Conservation (phyloP, 2,329 filamentous ascomycete species). For the Decorospora gaudefroyi region DNA sequence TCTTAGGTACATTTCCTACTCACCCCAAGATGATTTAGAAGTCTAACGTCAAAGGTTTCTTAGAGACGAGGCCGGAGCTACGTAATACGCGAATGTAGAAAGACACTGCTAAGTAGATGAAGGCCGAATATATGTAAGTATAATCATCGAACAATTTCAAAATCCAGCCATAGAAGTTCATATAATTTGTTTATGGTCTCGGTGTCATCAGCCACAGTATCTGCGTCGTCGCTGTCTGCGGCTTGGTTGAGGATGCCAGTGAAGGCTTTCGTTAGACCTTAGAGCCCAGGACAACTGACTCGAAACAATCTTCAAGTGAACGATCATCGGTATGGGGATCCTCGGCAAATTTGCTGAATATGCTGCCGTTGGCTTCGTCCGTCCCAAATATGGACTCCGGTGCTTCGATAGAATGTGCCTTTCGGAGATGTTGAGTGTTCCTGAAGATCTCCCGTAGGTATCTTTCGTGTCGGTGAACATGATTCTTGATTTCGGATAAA, state of each 20-base stretch:
- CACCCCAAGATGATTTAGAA: too few species aligned
- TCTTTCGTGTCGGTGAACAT: slow-evolving; percentile 2
- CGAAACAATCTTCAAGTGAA: not conserved
- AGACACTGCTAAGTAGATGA: too few species aligned
- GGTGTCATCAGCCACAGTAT: too few species aligned
- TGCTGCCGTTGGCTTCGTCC: slow-evolving; percentile 1
- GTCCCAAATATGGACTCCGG: slow-evolving; percentile 20
- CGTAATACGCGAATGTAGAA: too few species aligned
- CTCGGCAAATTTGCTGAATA: slow-evolving; percentile 1
- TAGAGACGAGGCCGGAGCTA: too few species aligned
- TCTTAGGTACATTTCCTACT: too few species aligned
- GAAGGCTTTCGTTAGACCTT: not conserved
- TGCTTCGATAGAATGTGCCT: slow-evolving; percentile 12
- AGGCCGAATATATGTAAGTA: too few species aligned
- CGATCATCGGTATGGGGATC: not conserved
- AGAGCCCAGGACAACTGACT: not conserved
- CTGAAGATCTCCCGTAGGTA: slow-evolving; percentile 10
- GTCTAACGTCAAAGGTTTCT: too few species aligned
- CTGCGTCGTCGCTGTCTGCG: too few species aligned
- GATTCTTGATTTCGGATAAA: slow-evolving; percentile 6
- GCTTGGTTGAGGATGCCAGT: not conserved
- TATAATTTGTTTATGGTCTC: too few species aligned
- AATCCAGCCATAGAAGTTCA: too few species aligned
- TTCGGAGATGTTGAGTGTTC: slow-evolving; percentile 12
- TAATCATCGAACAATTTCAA: too few species aligned